phyloP scores from a whole-genome alignment of 805 yeast genomes.

The Candida coquimbonensis region DNA sequence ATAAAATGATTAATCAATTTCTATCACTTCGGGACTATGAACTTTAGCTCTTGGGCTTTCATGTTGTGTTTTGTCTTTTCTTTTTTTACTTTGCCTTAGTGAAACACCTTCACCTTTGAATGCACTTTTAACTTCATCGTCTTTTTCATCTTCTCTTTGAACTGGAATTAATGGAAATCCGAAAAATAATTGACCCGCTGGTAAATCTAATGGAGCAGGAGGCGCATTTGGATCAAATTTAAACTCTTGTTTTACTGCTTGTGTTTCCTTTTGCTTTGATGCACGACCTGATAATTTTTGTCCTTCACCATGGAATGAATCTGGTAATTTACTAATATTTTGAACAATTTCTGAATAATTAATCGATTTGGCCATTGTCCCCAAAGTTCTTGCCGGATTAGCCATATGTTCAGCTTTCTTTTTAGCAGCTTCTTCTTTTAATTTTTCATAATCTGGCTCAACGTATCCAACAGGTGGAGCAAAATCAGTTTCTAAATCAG shows the following conservation, averaged over 20 bases:
- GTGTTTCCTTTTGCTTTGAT: conserved; percentile 15
- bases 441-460: conserved; percentile 64
- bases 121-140: conserved; percentile 14
- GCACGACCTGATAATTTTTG: conserved; percentile 63
- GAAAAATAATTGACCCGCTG: conserved; percentile 84
- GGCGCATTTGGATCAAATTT: conserved; percentile 50
- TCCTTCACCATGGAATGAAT: conserved; percentile 54
- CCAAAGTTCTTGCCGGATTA: conserved; percentile 28
- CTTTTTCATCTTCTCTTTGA: conserved; percentile 26
- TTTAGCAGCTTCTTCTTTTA: conserved; percentile 7
- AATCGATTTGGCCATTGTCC: conserved; percentile 57
- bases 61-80: conserved; percentile 53
- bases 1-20: conserved; percentile 42
- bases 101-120: conserved; percentile 72
- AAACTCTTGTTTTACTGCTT: conserved; percentile 25
- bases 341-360: conserved; percentile 56
- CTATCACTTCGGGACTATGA: conserved; percentile 72
- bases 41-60: conserved; percentile 55
- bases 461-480: conserved; percentile 99
- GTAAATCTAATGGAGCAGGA: conserved; percentile 67
- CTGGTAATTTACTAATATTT: conserved; percentile 26
- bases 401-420: conserved; percentile 1
- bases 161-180: conserved; percentile 73
- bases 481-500: conserved; percentile 94
- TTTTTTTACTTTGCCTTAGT: conserved; percentile 60